phyloP scores from a whole-genome alignment of 768 basidiomycete genomes.

The Mycena maculata region DNA sequence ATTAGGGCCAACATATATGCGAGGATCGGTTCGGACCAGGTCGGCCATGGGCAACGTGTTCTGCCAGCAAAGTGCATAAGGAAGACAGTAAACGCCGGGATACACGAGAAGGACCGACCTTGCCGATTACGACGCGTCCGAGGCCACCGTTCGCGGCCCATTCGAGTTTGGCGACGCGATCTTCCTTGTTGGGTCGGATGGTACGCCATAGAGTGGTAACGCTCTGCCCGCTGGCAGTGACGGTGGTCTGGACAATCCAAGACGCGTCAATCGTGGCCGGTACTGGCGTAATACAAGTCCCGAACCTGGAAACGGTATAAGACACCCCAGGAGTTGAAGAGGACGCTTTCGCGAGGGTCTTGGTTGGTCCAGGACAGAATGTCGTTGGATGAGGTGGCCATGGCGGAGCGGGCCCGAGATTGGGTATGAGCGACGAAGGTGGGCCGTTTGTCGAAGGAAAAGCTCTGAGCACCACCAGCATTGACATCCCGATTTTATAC shows the following conservation, averaged over 20 bases:
- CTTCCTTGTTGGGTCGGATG: conserved; percentile 88
- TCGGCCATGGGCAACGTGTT: conserved; percentile 85
- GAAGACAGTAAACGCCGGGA: conserved; percentile 28
- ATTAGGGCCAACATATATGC: conserved; percentile 59
- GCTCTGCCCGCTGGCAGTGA: conserved; percentile 70
- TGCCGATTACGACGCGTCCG: conserved; percentile 87
- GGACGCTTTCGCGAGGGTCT: conserved; percentile 84
- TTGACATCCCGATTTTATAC: conserved; percentile 66
- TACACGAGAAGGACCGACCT: conserved; percentile 57
- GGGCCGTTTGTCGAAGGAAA: conserved; percentile 43
- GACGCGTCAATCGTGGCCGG: conserved; percentile 37
- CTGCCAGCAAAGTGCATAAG: conserved; percentile 54
- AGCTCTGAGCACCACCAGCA: conserved; percentile 45
- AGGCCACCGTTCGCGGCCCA: conserved; percentile 87
- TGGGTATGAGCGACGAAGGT: conserved; percentile 32
- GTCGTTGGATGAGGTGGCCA: conserved; percentile 70
- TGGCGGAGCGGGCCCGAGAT: conserved; percentile 38
- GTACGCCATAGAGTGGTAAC: conserved; percentile 84
- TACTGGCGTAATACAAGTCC: conserved; percentile 28
- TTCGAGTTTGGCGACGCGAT: conserved; percentile 89
- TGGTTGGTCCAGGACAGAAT: conserved; percentile 89
- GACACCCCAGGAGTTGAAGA: conserved; percentile 86
- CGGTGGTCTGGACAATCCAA: conserved; percentile 66
- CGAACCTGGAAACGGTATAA: conserved; percentile 84
- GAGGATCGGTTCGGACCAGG: conserved; percentile 77